Evolutionary conservation across 192 early-diverging fungal species (phyloP), one percentile per base, ranked within the genome.

Genomic region (Dispira simplex): DNA sequence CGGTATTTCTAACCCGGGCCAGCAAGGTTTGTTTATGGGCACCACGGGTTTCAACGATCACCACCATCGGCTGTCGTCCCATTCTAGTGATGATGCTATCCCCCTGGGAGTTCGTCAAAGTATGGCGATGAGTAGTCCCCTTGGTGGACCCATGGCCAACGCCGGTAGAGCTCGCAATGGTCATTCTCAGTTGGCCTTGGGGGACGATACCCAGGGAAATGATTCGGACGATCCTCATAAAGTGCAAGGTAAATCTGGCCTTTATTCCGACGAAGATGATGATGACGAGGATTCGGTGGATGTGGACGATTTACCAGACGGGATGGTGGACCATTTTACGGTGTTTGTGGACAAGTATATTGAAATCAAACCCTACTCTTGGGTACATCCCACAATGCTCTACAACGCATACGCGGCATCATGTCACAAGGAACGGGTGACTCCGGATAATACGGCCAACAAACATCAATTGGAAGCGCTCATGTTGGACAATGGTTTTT

Each of bases 321-420:
- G 25, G 13, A 20, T 56, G 54, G 3, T 56, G 20, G 25, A 56
- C 8, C 54, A 56, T 20, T 56, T 56, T 56, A 10, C 23, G 23
- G 12, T 26, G 18, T 56, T 56, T 56, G 27, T 56, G 20, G 54
- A 56, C 20, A 56, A 56, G 25, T 27, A 56, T 26, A 56, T 56
- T 10, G 54, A 56, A 27, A 56, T 56, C 54, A 56, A 56, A 26
- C 54, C 54, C 6, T 56, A 56, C 54, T 56, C 54, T 25, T 18
- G 13, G 54, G 54, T 56, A 27, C 54, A 56, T 26, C 54, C 54
- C 54, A 56, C 54, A 2, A 26, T 20, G 16, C 27, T 56, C 23
- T 56, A 56, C 54, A 56, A 56, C 54, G 54, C 54, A 20, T 56
- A 56, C 20, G 54, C 54, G 12, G 54, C 54, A 14, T 56, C 18